Base-by-base conservation (phyloP, 192 early-diverging fungal genomes). In the Coemansia sp. region DNA sequence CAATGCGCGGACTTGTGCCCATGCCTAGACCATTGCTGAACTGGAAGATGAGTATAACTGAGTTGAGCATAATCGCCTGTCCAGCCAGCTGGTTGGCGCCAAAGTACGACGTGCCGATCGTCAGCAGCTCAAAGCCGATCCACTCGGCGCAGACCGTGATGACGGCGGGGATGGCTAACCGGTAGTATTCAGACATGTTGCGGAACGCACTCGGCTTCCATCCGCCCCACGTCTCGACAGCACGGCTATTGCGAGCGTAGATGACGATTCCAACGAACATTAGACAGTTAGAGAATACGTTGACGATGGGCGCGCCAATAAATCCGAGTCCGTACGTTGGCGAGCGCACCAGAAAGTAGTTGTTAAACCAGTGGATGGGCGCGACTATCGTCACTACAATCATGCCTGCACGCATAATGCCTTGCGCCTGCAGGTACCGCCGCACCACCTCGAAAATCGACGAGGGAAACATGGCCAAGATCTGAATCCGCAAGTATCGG, bases 351-450 rank as follows among this genome's bases (percentile, higher is more conserved):
- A 99, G 71, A 0, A 85, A 39, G 54, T 93, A 97, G 75, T 91
- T 95, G 62, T 91, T 69, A 22, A 88, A 54, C 1, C 91, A 68
- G 66, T 95, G 94, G 53, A 94, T 60, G 6, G 92, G 93, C n/a
- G 90, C 63, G 2, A 88, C 87, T 45, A 90, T 73, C 25, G 89
- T 38, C 19, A 94, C 83, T 20, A 96, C 86, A 57, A 84, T 85
- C 38, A 91, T 93, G 25, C 84, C 85, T 0, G 92, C 93, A 29
- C 90, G 85, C 97, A 98, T 95, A 65, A 90, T 90, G 56, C 91
- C 95, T 81, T 98, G 96, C 0, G 90, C 89, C 68, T 96, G 93
- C 22, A 97, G 80, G 67, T 85, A 97, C 58, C 93, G 87, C 68
- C 94, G 92, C 36, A 93, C 68, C 68, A 90, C 92, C 59, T 97